Conservation (phyloP, 805 yeast species). For the Komagataella populi region DNA sequence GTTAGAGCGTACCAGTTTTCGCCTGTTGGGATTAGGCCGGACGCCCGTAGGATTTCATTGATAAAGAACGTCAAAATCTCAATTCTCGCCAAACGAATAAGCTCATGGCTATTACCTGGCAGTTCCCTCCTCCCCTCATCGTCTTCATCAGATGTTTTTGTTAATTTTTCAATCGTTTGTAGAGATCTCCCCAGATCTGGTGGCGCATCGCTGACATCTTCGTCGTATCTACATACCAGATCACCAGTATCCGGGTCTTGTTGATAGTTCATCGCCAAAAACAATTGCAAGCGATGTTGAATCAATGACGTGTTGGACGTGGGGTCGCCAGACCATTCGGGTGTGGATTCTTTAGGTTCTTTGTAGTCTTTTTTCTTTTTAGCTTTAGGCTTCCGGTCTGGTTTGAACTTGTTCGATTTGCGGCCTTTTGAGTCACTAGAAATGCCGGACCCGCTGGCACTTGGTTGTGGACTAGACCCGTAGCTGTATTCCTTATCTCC, state of each 20-base stretch:
- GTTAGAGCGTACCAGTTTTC: not conserved
- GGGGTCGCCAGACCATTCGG: not conserved
- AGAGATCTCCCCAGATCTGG: not conserved
- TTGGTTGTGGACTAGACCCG: not conserved
- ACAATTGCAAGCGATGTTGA: not conserved
- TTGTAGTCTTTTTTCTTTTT: too few relatives aligned
- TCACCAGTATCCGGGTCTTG: not conserved
- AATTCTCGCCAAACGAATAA: not conserved
- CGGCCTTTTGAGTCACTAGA: not conserved
- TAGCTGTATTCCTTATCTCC: not conserved
- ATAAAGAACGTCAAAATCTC: not conserved
- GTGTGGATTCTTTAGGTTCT: not conserved
- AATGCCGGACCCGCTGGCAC: not conserved
- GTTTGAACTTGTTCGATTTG: not conserved
- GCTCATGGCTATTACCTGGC: not conserved
- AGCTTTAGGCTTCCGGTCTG: not conserved
- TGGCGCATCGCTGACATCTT: not conserved
- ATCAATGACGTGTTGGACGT: not conserved
- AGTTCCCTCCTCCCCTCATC: not conserved
- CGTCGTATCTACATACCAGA: not conserved
- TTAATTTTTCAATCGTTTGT: not conserved
- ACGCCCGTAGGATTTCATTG: not conserved
- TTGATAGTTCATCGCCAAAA: not conserved
- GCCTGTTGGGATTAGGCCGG: not conserved
- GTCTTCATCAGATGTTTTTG: not conserved